phyloP scores from a whole-genome alignment of 1,284 basidiomycete species.

The Trametes pubescens region DNA sequence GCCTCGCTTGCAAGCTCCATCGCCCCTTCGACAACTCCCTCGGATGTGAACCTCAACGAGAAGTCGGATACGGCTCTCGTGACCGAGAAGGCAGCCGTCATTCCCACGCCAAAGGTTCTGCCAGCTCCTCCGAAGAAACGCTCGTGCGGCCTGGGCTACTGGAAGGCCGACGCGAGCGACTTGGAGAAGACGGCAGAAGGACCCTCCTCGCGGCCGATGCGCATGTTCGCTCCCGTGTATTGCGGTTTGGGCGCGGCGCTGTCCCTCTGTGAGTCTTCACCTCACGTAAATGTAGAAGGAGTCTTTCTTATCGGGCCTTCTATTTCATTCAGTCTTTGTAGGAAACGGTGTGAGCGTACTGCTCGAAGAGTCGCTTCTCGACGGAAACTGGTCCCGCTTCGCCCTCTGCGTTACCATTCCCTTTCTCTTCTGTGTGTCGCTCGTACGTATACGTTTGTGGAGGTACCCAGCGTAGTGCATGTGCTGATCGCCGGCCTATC shows the following conservation, averaged over 20 bases:
- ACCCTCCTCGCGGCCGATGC: constrained; percentile 57
- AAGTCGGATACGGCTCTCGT: constrained; percentile 40
- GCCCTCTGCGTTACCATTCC: constrained; percentile 69
- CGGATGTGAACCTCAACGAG: constrained; percentile 61
- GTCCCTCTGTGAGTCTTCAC: constrained; percentile 59
- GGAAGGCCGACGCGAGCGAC: constrained; percentile 49
- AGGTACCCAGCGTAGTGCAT: neutral
- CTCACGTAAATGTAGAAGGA: neutral
- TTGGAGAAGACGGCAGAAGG: constrained; percentile 59
- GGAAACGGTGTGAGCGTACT: constrained; percentile 64
- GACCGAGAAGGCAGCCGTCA: constrained; percentile 35
- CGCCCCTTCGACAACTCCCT: constrained; percentile 51
- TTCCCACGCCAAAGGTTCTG: constrained; percentile 47
- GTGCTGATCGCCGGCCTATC: constrained; percentile 9
- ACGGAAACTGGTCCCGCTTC: constrained; percentile 70
- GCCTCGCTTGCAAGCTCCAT: constrained; percentile 48
- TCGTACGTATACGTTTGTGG: constrained; percentile 52
- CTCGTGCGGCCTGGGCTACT: constrained; percentile 48
- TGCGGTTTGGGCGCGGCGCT: constrained; percentile 75
- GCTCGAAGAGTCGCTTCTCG: constrained; percentile 73
- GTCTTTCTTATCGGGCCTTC: neutral
- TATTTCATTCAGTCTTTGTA: constrained; percentile 60
- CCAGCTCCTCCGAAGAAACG: constrained; percentile 38
- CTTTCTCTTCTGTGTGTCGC: constrained; percentile 74
- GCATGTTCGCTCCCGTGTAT: constrained; percentile 83